A percentile compares a stretch with the other conserved stretches of the same genome.
Evolutionary conservation across 2,329 filamentous ascomycete genomes (phyloP).

Genomic region (Pseudopithomyces chartarum): DNA sequence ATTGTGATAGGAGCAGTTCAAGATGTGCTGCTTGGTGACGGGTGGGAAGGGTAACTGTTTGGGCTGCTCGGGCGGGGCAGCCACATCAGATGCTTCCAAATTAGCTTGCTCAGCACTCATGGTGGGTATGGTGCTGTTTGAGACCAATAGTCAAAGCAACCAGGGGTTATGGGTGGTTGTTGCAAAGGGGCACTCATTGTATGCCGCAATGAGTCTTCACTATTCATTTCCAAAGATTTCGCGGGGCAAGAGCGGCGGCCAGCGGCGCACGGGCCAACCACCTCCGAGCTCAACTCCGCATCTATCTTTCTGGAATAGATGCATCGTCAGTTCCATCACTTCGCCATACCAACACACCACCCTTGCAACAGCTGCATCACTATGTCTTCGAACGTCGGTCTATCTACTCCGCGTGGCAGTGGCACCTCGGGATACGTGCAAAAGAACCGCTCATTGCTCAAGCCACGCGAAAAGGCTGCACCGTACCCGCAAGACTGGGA

Average conservation of each 20-base stretch:
- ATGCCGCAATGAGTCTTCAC: slow-evolving; percentile 23
- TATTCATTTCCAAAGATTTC: slow-evolving; percentile 24
- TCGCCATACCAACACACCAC: background rate
- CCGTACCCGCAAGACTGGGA: slow-evolving; percentile 78
- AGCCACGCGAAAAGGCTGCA: slow-evolving; percentile 77
- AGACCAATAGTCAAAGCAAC: background rate
- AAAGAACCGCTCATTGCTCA: slow-evolving; percentile 88
- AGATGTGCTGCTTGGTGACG: slow-evolving; percentile 81
- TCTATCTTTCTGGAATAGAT: background rate
- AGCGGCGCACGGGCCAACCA: slow-evolving; percentile 22
- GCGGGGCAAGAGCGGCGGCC: slow-evolving; percentile 27
- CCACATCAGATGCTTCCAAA: slow-evolving; percentile 8
- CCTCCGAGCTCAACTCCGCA: slow-evolving; percentile 29
- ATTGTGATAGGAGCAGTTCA: slow-evolving; percentile 90
- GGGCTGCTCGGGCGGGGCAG: slow-evolving; percentile 15
- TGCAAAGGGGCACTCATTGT: slow-evolving; percentile 26
- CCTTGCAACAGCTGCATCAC: slow-evolving; percentile 3
- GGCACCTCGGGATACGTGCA: slow-evolving; percentile 98
- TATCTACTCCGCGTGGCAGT: slow-evolving; percentile 90
- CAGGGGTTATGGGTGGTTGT: background rate
- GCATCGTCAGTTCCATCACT: slow-evolving; percentile 6
- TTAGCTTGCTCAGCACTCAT: slow-evolving; percentile 22
- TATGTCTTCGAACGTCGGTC: slow-evolving; percentile 98
- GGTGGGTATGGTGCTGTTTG: slow-evolving; percentile 15
- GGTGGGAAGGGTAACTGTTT: slow-evolving; percentile 74